Evolutionary conservation across 202 grass and related monocot genomes (phyloP), one percentile per base, ranked within the genome.

Genomic region (Saccharum hybrid): DNA sequence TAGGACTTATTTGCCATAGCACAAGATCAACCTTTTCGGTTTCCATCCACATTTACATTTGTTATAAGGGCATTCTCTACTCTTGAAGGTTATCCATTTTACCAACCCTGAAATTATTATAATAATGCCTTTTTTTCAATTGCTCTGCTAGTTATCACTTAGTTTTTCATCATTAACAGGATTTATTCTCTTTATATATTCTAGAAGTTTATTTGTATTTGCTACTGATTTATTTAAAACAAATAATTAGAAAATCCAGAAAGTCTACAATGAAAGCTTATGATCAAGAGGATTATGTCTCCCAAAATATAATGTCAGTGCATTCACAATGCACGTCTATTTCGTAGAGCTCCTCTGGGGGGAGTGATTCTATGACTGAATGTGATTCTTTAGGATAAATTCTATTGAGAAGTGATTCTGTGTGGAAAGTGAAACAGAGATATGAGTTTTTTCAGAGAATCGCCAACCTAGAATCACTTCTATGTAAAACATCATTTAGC

Each of bases 1-100:
- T 68, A 98, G 96, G 96, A 98, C 73, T 93, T 98, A 76, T 98
- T 98, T 93, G 92, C 96, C 10, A 93, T 98, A 87, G 92, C 90
- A 23, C 87, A 91, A 78, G 96, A 98, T 93, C 92, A 95, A 62
- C 90, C 92, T 76, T 93, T 98, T 71, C 90, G 96, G 18, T 98
- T 98, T 80, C 96, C 96, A 61, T 95, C 96, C 62, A 95, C 92
- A 62, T 90, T 98, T 90, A 95, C 92, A 16, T 98, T 98, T 11
- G 92, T 98, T 66, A 86, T 98, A 79, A 90, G 93, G 56, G 96
- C 96, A 87, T 98, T 98, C 64, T 88, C 89, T 76, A 98, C 96
- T 75, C 92, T 98, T 73, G 96, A 98, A 95, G 96, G 96, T 98
- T 89, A 7, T 79, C 41, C 12, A 30, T 81, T 67, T 83, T 19